Evolutionary conservation across 2,329 filamentous ascomycete species (phyloP), one percentile per base, ranked within the genome.

Genomic region (Colletotrichum viniferum): DNA sequence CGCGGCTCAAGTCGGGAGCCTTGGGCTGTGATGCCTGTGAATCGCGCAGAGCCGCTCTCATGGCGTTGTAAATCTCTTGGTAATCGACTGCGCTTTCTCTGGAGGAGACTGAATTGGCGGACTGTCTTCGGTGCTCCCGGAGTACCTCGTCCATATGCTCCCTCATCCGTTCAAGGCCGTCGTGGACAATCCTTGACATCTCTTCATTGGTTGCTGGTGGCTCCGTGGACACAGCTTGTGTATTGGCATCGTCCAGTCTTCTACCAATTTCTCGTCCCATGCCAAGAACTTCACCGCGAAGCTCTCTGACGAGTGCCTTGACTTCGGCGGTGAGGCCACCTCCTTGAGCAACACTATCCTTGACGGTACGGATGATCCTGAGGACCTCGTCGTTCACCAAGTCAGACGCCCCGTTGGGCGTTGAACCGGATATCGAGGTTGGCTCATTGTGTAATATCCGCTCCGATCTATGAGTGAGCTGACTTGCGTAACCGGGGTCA

Each of bases 221-320:
- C 71, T 90, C 89, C 16, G 28, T 38, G 4, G 60, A 21, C 48
- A n/a, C 43, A 21, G 52, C 18, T 16, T 69, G 48, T 14, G 60
- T 55, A 2, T 85, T 83, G 12, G 92, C 89, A 77, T 95, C 92
- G 77, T 97, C 95, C n/a, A 98, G 89, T 78, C 96, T 94, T 72
- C 95, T 93, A 55, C 94, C 96, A 63, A 98, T 92, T 78, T 98
- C 96, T 72, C 96, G 91, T 5, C 96, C 96, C 96, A 98, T 98
- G 4, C 96, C 96, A 6, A 98, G 89, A 10, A 98, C 96, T 82
- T 98, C 96, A 4, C 96, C 96, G 26, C 96, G 93, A 43, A 98
- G 89, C 81, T 98, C 96, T 28, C 96, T 93, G 10, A 98, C 94
- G 10, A 98, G 89, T 5, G 95, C 93, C 84, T 98, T 98, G 77